Evolutionary conservation across 2,329 filamentous ascomycete species (phyloP), one percentile per base, ranked within the genome.

Genomic region (Colletotrichum scovillei): DNA sequence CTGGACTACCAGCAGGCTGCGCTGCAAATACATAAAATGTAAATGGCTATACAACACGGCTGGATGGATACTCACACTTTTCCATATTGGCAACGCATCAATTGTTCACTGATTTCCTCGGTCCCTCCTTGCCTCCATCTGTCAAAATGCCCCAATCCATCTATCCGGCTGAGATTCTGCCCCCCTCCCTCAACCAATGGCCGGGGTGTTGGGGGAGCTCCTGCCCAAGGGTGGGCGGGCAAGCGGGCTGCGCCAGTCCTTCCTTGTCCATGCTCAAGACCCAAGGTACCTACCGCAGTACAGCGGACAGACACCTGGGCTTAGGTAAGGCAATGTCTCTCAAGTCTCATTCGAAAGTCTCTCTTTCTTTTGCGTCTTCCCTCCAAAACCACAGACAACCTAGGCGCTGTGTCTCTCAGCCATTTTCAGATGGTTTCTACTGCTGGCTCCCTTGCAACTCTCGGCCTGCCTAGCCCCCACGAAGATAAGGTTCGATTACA

Each of bases 121-220:
- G 35, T 42, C 16, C 14, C 38, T 42, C 38, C 38, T 42, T 42
- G 38, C 30, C 55, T 26, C 28, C 30, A 55, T 67, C 32, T 42
- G 28, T 49, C 62, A 49, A 22, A 49, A n/a, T 58, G 42, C 12
- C 30, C 65, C 32, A 53, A 46, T 63, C 71, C 63, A 72, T 58
- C 49, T 30, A 22, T 66, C 72, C 56, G 60, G 57, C 67, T 30
- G 38, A 49, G 42, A 55, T 42, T 38, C 30, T 63, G 30, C 76
- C 46, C 81, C 81, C 56, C 56, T 59, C 60, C 46, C 74, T 73
- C 68, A 71, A 65, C 76, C 72, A 77, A 75, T 77, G 65, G 71
- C 77, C 76, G 76, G 76, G 76, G 74, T 76, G 78, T 79, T 79
- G 78, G 78, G 78, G 78, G 75, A 77, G 74, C 70, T 75, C 57